phyloP scores from a whole-genome alignment of 2,329 filamentous ascomycete genomes.

The Sporothrix curviconia region DNA sequence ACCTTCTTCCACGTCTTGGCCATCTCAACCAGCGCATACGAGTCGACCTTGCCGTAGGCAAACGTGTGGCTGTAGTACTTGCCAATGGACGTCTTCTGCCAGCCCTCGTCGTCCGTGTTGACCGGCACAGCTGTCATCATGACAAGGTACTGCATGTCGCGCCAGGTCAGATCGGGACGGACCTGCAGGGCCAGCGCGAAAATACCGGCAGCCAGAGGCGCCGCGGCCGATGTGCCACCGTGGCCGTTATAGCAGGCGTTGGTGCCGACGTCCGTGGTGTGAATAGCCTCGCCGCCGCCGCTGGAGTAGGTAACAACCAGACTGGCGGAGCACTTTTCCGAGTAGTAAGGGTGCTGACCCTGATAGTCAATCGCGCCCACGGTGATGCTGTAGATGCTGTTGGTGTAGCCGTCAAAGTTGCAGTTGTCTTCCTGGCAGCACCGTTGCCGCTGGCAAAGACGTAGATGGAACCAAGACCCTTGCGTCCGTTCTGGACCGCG shows the following conservation, averaged over 20 bases:
- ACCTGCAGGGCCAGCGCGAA: constrained; percentile 81
- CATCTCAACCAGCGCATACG: constrained; percentile 73
- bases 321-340: constrained; percentile 90
- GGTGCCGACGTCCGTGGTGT: constrained; percentile 88
- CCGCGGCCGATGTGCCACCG: constrained; percentile 91
- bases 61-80: constrained; percentile 90
- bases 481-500: constrained; percentile 80
- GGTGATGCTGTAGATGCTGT: constrained; percentile 98
- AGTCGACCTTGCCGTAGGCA: constrained; percentile 93
- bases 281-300: constrained; percentile 73
- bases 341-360: constrained; percentile 90
- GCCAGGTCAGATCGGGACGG: constrained; percentile 83
- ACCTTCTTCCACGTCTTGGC: constrained; percentile 82
- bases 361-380: constrained; percentile 87
- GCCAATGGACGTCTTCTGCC: constrained; percentile 74
- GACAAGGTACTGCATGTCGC: constrained; percentile 88
- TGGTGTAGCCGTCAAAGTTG: constrained; percentile 99
- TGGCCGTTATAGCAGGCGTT: constrained; percentile 76
- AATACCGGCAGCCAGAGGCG: constrained; percentile 84
- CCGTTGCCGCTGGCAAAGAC: constrained; percentile 97
- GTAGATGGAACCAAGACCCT: constrained; percentile 80
- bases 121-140: constrained; percentile 78
- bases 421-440: constrained; percentile 84
- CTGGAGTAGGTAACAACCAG: constrained; percentile 96
- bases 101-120: constrained; percentile 64